Base-by-base conservation (phyloP, 768 basidiomycete species). In the Suillus placidus region DNA sequence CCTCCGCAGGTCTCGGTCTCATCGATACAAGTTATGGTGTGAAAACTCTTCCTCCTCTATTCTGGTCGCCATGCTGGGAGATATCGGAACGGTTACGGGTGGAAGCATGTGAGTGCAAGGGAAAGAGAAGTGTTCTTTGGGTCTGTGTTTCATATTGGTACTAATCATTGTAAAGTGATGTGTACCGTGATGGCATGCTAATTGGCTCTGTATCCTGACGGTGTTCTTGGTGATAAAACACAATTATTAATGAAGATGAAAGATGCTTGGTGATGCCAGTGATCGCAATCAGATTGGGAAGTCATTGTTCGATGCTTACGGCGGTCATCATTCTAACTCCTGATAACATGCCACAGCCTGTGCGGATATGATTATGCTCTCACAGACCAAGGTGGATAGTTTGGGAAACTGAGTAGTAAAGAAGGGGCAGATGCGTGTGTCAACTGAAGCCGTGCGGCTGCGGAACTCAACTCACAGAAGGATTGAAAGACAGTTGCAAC, bases 301-400 rank as follows among this genome's bases (percentile, higher is more conserved):
- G 67, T 61, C 67, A 64, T 72, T 63, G 64, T 72, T 65, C 49
- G 56, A 67, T 61, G 30, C 35, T 54, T 69, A 51, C 62, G 68
- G 68, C 45, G 51, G 52, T 64, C 62, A 68, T 68, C 62, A 60
- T 64, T 64, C 66, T 35, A 38, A 40, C 38, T 60, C 57, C 57
- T 60, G 23, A 56, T 52, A 55, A 23, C 30, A 26, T 61, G 30
- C 23, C 62, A 63, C 49, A 49, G 62, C 62, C 62, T 20, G 12
- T 63, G 62, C 62, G 62, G 62, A 63, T 63, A 63, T 63, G 54
- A 63, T 55, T 63, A 6, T 56, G 47, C 38, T 63, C 62, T 62
- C 43, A 60, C 62, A 63, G 30, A 14, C 37, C 16, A 32, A 60
- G 58, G 40, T 20, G 3, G 58, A 60, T 40, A 12, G 26, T 42